These are phyloP conservation scores for Stephanodiscus triporus DNA, from an alignment of 108 stramenopile genomes.

Conservation along the genomic window DNA sequence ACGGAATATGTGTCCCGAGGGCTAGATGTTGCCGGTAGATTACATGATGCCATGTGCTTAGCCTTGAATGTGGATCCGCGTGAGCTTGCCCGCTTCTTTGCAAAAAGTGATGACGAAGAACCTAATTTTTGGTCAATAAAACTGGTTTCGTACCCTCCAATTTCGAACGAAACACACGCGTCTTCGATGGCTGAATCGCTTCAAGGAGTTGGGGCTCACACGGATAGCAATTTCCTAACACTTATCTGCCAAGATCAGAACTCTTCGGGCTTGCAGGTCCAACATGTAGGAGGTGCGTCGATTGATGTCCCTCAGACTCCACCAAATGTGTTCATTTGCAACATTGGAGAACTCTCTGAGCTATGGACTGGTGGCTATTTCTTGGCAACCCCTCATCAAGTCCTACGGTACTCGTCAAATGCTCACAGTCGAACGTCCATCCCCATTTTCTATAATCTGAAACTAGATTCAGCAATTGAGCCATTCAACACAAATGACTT, in stretches of 20 bases:
- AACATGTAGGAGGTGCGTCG: constrained; percentile 55
- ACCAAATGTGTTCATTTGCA: constrained; percentile 56
- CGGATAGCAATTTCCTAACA: constrained; percentile 72
- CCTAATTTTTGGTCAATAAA: constrained; percentile 70
- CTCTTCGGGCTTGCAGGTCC: constrained; percentile 65
- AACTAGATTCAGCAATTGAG: constrained; percentile 54
- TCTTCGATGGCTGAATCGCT: constrained; percentile 6
- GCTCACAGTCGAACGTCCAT: constrained; percentile 49
- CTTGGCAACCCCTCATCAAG: constrained; percentile 73
- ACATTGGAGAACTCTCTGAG: constrained; percentile 73
- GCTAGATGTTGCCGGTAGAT: constrained; percentile 44
- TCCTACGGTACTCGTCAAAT: constrained; percentile 39
- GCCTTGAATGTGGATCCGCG: constrained; percentile 52
- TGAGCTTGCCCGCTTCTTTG: constrained; percentile 39
- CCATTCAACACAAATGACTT: constrained; percentile 38
- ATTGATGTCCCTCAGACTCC: constrained; percentile 58
- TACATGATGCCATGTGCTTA: constrained; percentile 63
- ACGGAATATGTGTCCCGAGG: constrained; percentile 45
- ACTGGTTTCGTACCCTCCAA: constrained; percentile 64
- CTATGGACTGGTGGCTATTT: constrained; percentile 60
- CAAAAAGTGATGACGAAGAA: constrained; percentile 10
- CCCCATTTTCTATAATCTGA: constrained; percentile 74
- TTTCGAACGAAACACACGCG: not conserved
- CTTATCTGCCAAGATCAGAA: constrained; percentile 58
- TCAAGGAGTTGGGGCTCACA: constrained; percentile 72